phyloP scores from a whole-genome alignment of 2,329 filamentous ascomycete species.

The Xenosphaeropsis pyriputrescens region DNA sequence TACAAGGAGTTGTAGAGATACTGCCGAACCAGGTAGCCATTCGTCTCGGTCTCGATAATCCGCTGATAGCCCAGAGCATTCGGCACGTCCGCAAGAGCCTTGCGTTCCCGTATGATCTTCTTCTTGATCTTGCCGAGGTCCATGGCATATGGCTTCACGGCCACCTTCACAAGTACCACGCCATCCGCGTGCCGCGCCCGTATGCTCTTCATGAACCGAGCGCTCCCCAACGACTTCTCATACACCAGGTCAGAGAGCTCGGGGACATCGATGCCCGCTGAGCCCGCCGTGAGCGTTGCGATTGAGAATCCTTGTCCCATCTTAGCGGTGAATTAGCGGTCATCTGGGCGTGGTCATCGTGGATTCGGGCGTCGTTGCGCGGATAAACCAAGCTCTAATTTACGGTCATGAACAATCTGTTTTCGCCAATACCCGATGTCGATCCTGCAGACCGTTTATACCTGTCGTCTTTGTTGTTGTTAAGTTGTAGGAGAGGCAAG shows the following conservation, averaged over 20 bases:
- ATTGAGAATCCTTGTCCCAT: slow-evolving; percentile 98
- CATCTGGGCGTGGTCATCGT: slow-evolving; percentile 15
- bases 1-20: slow-evolving; percentile 95
- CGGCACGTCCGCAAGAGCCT: slow-evolving; percentile 64
- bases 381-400: background rate
- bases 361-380: background rate
- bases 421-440: slow-evolving; percentile 1
- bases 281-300: slow-evolving; percentile 78
- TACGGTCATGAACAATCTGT: too few relatives aligned
- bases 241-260: slow-evolving; percentile 85
- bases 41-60: slow-evolving; percentile 79
- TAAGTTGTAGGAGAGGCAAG: too few relatives aligned
- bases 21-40: slow-evolving; percentile 86
- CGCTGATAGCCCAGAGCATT: slow-evolving; percentile 87
- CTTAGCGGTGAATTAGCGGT: slow-evolving; percentile 11
- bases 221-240: slow-evolving; percentile 82
- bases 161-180: slow-evolving; percentile 83
- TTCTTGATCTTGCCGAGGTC: slow-evolving; percentile 67
- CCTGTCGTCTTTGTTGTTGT: background rate
- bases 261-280: slow-evolving; percentile 84
- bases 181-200: slow-evolving; percentile 82
- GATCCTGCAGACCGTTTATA: background rate
- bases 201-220: slow-evolving; percentile 93
- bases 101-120: slow-evolving; percentile 65
- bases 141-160: slow-evolving; percentile 84